Evolutionary conservation across 192 early-diverging fungal species (phyloP), one percentile per base, ranked within the genome.

Genomic region (Physocladia obscura): DNA sequence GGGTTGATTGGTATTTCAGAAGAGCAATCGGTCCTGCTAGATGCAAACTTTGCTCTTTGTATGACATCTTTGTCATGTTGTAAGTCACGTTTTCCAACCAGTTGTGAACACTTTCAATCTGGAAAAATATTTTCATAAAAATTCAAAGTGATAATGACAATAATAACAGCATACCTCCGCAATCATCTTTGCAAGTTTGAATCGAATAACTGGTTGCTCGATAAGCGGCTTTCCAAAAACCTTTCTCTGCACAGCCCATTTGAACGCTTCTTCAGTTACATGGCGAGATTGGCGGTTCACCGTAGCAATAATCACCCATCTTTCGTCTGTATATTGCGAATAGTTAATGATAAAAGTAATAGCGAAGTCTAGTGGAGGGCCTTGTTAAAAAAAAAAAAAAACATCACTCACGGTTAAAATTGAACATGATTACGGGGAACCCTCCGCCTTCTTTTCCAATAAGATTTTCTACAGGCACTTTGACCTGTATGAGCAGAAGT

Each of bases 341-440:
- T n/a, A n/a, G n/a, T n/a, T n/a, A n/a, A n/a, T n/a, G n/a, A n/a
- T n/a, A n/a, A n/a, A n/a, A n/a, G n/a, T n/a, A n/a, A n/a, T n/a
- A n/a, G n/a, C n/a, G n/a, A n/a, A n/a, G n/a, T n/a, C n/a, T n/a
- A n/a, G n/a, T n/a, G n/a, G n/a, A n/a, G n/a, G n/a, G n/a, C n/a
- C n/a, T n/a, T n/a, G n/a, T n/a, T n/a, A n/a, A n/a, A n/a, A n/a
- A n/a, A n/a, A n/a, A n/a, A n/a, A n/a, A n/a, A n/a, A n/a, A n/a
- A n/a, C n/a, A n/a, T n/a, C n/a, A n/a, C n/a, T n/a, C n/a, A 34
- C 89, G 88, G 74, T 90, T 90, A 69, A 90, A 90, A 74, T 90
- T 90, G 65, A 71, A 81, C 79, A 89, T 81, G 69, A 89, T 84
- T 21, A 90, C 88, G 49, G 79, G 83, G 81, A 90, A 88, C 26